Base-by-base conservation (phyloP, 805 yeast genomes). In the Wickerhamomyces silvicola region DNA sequence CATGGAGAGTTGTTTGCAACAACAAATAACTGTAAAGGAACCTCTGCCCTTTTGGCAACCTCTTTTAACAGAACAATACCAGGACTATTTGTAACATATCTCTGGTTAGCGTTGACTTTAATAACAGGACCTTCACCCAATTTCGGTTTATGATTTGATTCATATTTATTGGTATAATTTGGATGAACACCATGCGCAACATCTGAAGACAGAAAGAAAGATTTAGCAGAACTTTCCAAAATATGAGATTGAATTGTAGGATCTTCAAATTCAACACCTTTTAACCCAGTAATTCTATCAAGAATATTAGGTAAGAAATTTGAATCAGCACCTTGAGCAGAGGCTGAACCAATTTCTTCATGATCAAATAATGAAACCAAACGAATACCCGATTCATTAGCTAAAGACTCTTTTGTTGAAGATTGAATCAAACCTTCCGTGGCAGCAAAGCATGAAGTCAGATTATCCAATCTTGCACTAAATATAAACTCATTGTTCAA, bases 151-250 rank as follows among this genome's bases (percentile, higher is more conserved):
- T 90, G 94, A 39, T 71, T 64, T 15, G 73, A 54, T 54, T 92
- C 97, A 59, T 92, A 82, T 46, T 73, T 73, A 32, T 69, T 71
- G 5, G 73, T 61, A 56, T 90, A 90, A 58, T 90, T 90, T 36
- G 98, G 98, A 57, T 90, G 96, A 23, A 90, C 81, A 20, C 95
- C 97, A 54, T 90, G 98, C 2, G 97, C 95, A 77, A 87, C 92
- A 56, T 90, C 98, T 0, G 95, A 84, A 0, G 97, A 88, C 27
- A 92, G 57, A 45, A 90, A 70, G 57, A 92, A 88, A 2, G 97
- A 86, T 54, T 79, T 80, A 7, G 88, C 69, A 60, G 78, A 68
- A 1, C 81, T 56, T 42, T 78, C 74, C 36, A 71, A 59, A 38
- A 73, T 66, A 25, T 57, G 57, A 1, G 75, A 59, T 18, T 58